These are phyloP conservation scores for Aspergillus awamori DNA, from an alignment of 2,329 filamentous ascomycete genomes.

Conservation along the genomic window DNA sequence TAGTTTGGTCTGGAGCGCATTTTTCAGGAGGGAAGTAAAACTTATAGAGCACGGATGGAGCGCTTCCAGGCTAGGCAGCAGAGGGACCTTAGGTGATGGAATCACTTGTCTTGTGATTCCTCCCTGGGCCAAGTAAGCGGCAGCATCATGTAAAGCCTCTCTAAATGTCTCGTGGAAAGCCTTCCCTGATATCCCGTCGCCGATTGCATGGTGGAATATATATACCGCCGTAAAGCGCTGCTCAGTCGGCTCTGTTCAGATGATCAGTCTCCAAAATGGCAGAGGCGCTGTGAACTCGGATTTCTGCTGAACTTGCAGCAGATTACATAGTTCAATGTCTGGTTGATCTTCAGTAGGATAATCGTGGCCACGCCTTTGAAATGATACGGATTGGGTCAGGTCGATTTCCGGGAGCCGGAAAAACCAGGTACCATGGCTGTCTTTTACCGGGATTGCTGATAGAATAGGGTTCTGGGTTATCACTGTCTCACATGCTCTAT, in stretches of 20 bases:
- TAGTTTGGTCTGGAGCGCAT: slow-evolving; percentile 39
- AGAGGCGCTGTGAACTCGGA: slow-evolving; percentile 38
- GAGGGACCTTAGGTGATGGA: slow-evolving; percentile 28
- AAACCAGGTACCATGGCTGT: slow-evolving; percentile 46
- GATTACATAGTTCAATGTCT: slow-evolving; percentile 45
- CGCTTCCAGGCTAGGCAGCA: slow-evolving; percentile 47
- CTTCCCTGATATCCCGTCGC: slow-evolving; percentile 50
- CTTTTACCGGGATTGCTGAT: slow-evolving; percentile 48
- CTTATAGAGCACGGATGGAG: slow-evolving; percentile 45
- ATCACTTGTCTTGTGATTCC: slow-evolving; percentile 25
- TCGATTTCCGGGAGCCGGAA: slow-evolving; percentile 49
- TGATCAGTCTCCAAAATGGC: slow-evolving; percentile 51
- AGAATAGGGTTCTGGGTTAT: slow-evolving; percentile 48
- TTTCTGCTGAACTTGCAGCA: slow-evolving; percentile 48
- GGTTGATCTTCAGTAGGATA: slow-evolving; percentile 23
- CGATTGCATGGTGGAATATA: slow-evolving; percentile 53
- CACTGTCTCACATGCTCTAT: slow-evolving; percentile 39
- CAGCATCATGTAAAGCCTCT: slow-evolving; percentile 32
- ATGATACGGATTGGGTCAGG: slow-evolving; percentile 42
- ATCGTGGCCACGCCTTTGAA: slow-evolving; percentile 30
- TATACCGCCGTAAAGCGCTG: slow-evolving; percentile 48
- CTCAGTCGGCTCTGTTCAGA: slow-evolving; percentile 35
- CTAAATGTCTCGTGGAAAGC: slow-evolving; percentile 51
- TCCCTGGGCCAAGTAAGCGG: slow-evolving; percentile 12
- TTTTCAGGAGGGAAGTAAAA: slow-evolving; percentile 36